Conservation (phyloP, 2,329 filamentous ascomycete species). For the Phyllosticta citribraziliensis region DNA sequence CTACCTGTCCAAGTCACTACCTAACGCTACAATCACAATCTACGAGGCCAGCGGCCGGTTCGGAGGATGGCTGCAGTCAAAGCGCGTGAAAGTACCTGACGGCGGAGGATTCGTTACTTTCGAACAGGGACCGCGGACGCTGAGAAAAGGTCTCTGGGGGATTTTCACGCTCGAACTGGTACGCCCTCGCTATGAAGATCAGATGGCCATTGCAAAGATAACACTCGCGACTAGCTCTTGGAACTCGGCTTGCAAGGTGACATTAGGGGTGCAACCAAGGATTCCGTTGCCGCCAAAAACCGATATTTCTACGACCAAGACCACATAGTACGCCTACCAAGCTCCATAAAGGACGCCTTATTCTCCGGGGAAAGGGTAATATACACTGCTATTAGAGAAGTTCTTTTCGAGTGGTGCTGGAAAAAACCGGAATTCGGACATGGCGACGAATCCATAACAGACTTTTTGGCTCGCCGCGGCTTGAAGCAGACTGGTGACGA, state of each 20-base stretch:
- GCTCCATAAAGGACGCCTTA: background rate
- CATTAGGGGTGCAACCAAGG: slow-evolving; percentile 43
- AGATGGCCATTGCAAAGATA: background rate
- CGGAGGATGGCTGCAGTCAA: slow-evolving; percentile 77
- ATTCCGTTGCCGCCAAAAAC: slow-evolving; percentile 45
- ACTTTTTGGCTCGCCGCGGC: slow-evolving; percentile 50
- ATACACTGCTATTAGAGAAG: background rate
- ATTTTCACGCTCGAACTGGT: slow-evolving; percentile 63
- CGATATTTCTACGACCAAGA: slow-evolving; percentile 87
- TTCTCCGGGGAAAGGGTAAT: background rate
- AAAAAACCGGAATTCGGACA: slow-evolving; percentile 1
- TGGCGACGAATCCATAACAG: slow-evolving; percentile 61
- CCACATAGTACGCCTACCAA: slow-evolving; percentile 49
- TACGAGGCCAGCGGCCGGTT: slow-evolving; percentile 63
- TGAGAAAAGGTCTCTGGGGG: slow-evolving; percentile 52
- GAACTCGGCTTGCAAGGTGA: slow-evolving; percentile 48
- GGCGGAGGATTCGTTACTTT: slow-evolving; percentile 54
- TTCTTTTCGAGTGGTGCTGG: slow-evolving; percentile 23
- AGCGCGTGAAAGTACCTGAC: slow-evolving; percentile 51
- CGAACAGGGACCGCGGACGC: slow-evolving; percentile 73
- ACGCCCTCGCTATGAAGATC: slow-evolving; percentile 14
- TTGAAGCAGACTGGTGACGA: slow-evolving; percentile 54
- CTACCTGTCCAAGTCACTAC: slow-evolving; percentile 61
- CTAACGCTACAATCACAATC: slow-evolving; percentile 62
- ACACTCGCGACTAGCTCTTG: slow-evolving; percentile 38